Conservation (phyloP, 495 filamentous ascomycete species). For the Arthonia radiata region DNA sequence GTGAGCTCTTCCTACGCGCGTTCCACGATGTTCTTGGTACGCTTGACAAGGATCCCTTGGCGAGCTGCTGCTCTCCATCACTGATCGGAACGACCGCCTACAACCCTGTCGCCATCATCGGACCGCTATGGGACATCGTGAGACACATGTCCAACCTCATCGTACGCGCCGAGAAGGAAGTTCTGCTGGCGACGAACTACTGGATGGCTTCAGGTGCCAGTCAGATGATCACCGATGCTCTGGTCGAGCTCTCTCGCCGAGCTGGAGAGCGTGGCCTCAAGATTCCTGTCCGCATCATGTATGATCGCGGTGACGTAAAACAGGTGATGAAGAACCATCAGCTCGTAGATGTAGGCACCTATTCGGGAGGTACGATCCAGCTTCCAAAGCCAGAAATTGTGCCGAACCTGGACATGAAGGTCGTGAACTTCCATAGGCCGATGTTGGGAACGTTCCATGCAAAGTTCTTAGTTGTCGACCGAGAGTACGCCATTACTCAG, state of each 20-base stretch:
- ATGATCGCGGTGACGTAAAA: constrained; percentile 41
- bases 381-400: constrained; percentile 37
- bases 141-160: constrained; percentile 57
- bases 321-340: constrained; percentile 40
- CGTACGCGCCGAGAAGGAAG: constrained; percentile 42
- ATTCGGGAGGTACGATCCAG: constrained; percentile 27
- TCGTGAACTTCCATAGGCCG: constrained; percentile 50
- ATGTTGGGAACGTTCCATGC: constrained; percentile 51
- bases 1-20: constrained; percentile 40
- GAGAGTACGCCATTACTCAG: constrained; percentile 36
- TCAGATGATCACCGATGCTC: constrained; percentile 37
- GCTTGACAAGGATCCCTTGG: constrained; percentile 27
- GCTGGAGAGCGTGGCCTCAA: constrained; percentile 31
- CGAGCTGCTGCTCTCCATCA: constrained; percentile 37
- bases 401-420: constrained; percentile 43
- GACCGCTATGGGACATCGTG: constrained; percentile 41
- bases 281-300: constrained; percentile 47
- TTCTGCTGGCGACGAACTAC: constrained; percentile 50
- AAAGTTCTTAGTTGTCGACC: constrained; percentile 56
- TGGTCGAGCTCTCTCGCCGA: constrained; percentile 39
- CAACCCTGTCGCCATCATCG: constrained; percentile 43
- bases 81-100: constrained; percentile 45
- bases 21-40: constrained; percentile 40
- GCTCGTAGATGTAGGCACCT: constrained; percentile 28
- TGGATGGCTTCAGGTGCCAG: constrained; percentile 46